Percentiles rank a stretch among this genome's conserved stretches.
phyloP scores from a whole-genome alignment of 2,329 filamentous ascomycete species.

The Monosporascus cannonballus region DNA sequence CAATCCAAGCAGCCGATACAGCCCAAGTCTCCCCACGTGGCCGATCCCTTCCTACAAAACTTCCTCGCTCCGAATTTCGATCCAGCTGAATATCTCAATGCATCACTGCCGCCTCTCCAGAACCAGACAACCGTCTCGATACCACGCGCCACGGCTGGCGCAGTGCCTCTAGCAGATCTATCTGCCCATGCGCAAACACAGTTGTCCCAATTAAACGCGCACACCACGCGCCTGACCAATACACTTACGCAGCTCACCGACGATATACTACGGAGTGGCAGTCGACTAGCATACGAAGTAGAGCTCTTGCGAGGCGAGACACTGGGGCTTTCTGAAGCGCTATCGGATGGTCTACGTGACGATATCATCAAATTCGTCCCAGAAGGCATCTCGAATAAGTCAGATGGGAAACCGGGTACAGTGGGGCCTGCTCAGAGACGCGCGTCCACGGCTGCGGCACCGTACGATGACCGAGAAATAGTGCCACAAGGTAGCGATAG shows the following conservation, averaged over 20 bases:
- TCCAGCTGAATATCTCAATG: conserved; percentile 78
- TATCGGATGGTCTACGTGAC: conserved; percentile 64
- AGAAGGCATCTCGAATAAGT: conserved; percentile 33
- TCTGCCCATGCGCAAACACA: conserved; percentile 76
- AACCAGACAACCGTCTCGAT: conserved; percentile 28
- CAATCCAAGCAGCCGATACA: conserved; percentile 32
- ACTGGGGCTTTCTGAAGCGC: conserved; percentile 68
- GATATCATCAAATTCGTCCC: conserved; percentile 71
- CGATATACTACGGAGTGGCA: conserved; percentile 85
- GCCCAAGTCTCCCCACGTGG: conserved; percentile 55
- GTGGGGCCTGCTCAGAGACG: conserved; percentile 12
- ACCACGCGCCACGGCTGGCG: conserved; percentile 25
- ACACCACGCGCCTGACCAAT: conserved; percentile 75
- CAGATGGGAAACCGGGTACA: conserved; percentile 15
- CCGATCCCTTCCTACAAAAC: conserved; percentile 66
- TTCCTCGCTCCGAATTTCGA: conserved; percentile 78
- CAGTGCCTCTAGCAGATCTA: conserved; percentile 65
- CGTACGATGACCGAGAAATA: conserved; percentile 10
- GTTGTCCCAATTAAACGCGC: conserved; percentile 81
- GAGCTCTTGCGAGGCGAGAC: conserved; percentile 89
- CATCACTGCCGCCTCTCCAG: conserved; percentile 63
- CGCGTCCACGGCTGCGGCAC: conserved; percentile 12
- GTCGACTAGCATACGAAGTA: conserved; percentile 86
- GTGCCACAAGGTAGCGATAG: conserved; percentile 11
- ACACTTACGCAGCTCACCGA: conserved; percentile 87